These are phyloP conservation scores for Aspergillus fumigatiaffinis DNA, from an alignment of 2,329 filamentous ascomycete species.

Conservation along the genomic window DNA sequence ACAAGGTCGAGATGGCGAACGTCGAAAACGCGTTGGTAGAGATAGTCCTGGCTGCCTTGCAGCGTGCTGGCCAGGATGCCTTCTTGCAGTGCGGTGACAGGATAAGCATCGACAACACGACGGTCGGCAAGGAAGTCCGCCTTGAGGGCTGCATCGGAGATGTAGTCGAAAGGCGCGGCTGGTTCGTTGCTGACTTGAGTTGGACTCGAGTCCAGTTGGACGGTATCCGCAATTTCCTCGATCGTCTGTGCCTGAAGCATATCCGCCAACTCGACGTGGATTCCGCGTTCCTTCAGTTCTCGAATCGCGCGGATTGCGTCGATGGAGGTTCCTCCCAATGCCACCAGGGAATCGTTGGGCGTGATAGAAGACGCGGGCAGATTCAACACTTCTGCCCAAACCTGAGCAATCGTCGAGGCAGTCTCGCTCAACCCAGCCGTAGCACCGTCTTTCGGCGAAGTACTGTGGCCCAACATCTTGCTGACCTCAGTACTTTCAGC, in stretches of 20 bases:
- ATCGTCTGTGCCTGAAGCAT: background rate
- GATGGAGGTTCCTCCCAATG: conserved; percentile 6
- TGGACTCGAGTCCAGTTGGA: background rate
- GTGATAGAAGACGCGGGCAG: background rate
- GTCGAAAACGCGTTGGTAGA: conserved; percentile 4
- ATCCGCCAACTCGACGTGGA: conserved; percentile 2
- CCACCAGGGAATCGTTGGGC: background rate
- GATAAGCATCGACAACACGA: conserved; percentile 3
- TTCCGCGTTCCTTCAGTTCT: conserved; percentile 1
- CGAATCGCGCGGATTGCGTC: conserved; percentile 4
- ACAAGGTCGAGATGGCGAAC: conserved; percentile 1
- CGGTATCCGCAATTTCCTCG: background rate
- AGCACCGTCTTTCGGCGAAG: background rate
- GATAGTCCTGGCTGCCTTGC: background rate
- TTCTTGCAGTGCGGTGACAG: conserved; percentile 3
- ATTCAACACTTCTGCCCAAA: conserved; percentile 4
- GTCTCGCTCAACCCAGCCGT: background rate
- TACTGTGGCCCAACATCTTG: background rate
- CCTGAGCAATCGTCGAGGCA: background rate
- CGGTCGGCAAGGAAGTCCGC: background rate
- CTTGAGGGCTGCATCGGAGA: background rate
- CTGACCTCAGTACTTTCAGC: background rate
- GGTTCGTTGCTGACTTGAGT: background rate
- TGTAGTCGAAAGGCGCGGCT: background rate
- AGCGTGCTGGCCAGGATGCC: conserved; percentile 3